These are phyloP conservation scores for Synchytrium microbalum DNA, from an alignment of 371 early-diverging fungal genomes.

Conservation along the genomic window DNA sequence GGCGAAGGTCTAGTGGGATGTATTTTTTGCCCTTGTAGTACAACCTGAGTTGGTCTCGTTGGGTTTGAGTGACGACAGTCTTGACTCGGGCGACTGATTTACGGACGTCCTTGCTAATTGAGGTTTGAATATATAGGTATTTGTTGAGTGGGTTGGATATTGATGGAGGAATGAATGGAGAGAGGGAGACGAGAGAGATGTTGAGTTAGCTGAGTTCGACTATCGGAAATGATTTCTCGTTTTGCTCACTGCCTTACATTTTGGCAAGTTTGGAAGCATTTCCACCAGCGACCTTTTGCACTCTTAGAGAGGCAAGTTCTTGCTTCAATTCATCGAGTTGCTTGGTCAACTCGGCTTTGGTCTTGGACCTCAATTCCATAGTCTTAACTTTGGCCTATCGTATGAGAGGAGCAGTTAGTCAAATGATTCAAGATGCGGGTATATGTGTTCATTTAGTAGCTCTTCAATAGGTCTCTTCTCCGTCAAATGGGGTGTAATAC, in stretches of 20 bases:
- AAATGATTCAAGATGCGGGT: neutral
- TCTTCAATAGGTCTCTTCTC: no score
- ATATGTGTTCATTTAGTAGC: no score
- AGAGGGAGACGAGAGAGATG: neutral
- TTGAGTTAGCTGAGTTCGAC: no score
- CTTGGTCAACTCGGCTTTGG: constrained; percentile 81
- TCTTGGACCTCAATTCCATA: constrained; percentile 82
- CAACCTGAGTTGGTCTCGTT: constrained; percentile 70
- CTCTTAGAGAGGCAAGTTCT: constrained; percentile 82
- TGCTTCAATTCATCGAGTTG: constrained; percentile 86
- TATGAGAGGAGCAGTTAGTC: neutral
- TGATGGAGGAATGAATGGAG: neutral
- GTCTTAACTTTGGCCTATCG: constrained; percentile 73
- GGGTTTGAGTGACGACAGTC: constrained; percentile 86
- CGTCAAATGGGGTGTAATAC: no score
- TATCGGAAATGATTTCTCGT: neutral
- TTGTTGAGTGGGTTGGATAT: neutral
- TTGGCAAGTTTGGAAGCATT: constrained; percentile 67
- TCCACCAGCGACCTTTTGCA: constrained; percentile 81
- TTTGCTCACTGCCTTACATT: constrained; percentile 43
- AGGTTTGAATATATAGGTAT: neutral
- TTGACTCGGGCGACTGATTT: constrained; percentile 86
- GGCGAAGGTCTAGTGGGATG: constrained; percentile 84
- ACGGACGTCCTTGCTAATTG: constrained; percentile 62
- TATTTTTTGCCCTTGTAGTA: constrained; percentile 87